Percentiles rank a stretch among this genome's conserved stretches.
These are phyloP conservation scores for Astragalus glycyphyllos DNA, from an alignment of 306 rosid species.

Conservation along the genomic window DNA sequence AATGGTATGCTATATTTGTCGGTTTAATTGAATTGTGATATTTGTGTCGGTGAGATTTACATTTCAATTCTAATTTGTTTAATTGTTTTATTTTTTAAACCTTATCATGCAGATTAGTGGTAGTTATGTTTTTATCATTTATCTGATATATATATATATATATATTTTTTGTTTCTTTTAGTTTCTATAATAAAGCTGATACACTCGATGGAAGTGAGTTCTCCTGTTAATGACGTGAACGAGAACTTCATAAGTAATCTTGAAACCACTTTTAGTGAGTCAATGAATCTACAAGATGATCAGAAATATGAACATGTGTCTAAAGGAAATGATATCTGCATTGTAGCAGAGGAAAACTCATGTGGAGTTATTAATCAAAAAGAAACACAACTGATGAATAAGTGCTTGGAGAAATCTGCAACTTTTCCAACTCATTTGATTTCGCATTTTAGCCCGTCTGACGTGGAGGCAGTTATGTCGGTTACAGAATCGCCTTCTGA, in stretches of 20 bases:
- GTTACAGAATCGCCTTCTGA: constrained; percentile 36
- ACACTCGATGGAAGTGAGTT: constrained; percentile 67
- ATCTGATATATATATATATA: constrained; percentile 29
- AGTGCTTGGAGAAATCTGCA: constrained; percentile 49
- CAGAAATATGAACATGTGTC: constrained; percentile 34
- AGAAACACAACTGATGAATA: constrained; percentile 30
- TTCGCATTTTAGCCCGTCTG: constrained; percentile 48
- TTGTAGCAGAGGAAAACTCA: constrained; percentile 37
- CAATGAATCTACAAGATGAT: constrained; percentile 51
- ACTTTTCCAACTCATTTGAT: constrained; percentile 57
- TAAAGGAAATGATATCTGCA: constrained; percentile 28
- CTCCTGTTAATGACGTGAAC: constrained; percentile 33
- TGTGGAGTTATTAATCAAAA: constrained; percentile 10
- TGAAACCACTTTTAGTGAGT: constrained; percentile 50
- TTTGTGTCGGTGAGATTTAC: neutral
- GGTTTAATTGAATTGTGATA: neutral
- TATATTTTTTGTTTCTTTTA: constrained; percentile 39
- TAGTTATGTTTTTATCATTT: neutral
- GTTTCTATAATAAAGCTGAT: constrained; percentile 29
- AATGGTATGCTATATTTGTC: no score
- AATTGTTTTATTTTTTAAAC: neutral
- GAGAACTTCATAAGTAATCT: constrained; percentile 46
- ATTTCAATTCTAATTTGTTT: neutral
- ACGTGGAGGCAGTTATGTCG: constrained; percentile 45
- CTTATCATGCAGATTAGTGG: neutral